A percentile compares a stretch with the other conserved stretches of the same genome.
phyloP scores from a whole-genome alignment of 352 stramenopile species.

The Pythium sukuiense region DNA sequence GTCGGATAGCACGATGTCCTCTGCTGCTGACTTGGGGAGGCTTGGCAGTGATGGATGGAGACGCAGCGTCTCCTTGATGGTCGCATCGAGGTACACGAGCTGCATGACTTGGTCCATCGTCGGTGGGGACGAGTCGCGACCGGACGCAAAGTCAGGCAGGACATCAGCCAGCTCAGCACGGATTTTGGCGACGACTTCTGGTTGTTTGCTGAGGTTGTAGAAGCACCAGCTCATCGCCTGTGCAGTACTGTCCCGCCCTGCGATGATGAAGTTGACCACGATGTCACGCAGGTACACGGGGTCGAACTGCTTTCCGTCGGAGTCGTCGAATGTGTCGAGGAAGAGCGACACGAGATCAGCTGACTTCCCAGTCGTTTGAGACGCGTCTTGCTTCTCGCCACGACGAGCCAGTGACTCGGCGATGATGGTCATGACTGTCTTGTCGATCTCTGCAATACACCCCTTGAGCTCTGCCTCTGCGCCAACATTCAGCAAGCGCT shows the following conservation, averaged over 20 bases:
- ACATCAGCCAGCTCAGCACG: conserved; percentile 40
- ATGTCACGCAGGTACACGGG: conserved; percentile 67
- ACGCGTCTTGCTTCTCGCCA: background rate
- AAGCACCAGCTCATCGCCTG: conserved; percentile 71
- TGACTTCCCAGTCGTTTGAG: background rate
- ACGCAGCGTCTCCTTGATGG: conserved; percentile 65
- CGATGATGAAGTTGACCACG: conserved; percentile 69
- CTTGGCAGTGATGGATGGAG: conserved; percentile 69
- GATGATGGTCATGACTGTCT: conserved; percentile 40
- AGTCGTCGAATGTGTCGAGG: conserved; percentile 1
- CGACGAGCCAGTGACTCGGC: conserved; percentile 21
- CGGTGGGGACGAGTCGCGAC: conserved; percentile 16
- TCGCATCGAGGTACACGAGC: conserved; percentile 65
- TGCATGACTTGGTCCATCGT: conserved; percentile 48
- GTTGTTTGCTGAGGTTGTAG: conserved; percentile 65
- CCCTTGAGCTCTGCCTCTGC: conserved; percentile 35
- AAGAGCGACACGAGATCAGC: conserved; percentile 22
- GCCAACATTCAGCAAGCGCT: conserved; percentile 42
- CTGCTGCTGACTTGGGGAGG: conserved; percentile 39
- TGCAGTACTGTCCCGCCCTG: conserved; percentile 75
- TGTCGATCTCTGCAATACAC: conserved; percentile 33
- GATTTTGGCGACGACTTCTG: conserved; percentile 51
- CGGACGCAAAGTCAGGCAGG: conserved; percentile 15
- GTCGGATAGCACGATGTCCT: conserved; percentile 60
- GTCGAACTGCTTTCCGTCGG: conserved; percentile 6